Base-by-base conservation (phyloP, 2,329 filamentous ascomycete species). In the Apiospora sp. region DNA sequence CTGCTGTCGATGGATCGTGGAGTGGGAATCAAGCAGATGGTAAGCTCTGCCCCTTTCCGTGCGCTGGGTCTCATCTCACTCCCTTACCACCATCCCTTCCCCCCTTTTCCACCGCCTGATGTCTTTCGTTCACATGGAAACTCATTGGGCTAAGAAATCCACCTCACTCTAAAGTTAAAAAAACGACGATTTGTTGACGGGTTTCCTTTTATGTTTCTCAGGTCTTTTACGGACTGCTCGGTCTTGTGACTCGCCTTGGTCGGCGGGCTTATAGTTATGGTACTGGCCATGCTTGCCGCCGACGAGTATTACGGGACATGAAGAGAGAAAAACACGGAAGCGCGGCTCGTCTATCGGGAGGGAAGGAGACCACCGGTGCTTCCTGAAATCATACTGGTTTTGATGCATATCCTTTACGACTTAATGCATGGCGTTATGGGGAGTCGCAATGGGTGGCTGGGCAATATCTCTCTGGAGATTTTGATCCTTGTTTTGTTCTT, bases 1-100 rank as follows among this genome's bases (percentile, higher is more conserved):
- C 69, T 94, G 93, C 74, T 93, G 92, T 70, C 84, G 84, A 54
- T 98, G 95, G 95, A 92, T 96, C 74, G 84, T 89, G 72, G 89
- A 92, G 78, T 91, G 94, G 82, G 91, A 95, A 79, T 86, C 86
- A 69, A 89, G 88, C 76, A 86, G 90, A 84, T 94, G 92, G 93
- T 95, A 86, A 88, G 92, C 70, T 37, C 12, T 73, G 24, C 72
- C 22, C 69, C 70, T 70, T 73, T 67, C 51, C 54, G 51, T 10
- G 64, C 48, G 30, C 48, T n/a, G 27, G 37, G 51, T 14, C 3
- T n/a, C 24, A 13, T 37, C 13, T 19, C 37, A 41, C 37, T 24
- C 37, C 64, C 64, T 30, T 30, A 10, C 64, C 37, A 68, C 12
- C 10, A 12, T 41, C n/a, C 13, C 64, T 16, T 43, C n/a, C 48